phyloP scores from a whole-genome alignment of 1,139 yeast species.

The Geotrichum bryndzae region DNA sequence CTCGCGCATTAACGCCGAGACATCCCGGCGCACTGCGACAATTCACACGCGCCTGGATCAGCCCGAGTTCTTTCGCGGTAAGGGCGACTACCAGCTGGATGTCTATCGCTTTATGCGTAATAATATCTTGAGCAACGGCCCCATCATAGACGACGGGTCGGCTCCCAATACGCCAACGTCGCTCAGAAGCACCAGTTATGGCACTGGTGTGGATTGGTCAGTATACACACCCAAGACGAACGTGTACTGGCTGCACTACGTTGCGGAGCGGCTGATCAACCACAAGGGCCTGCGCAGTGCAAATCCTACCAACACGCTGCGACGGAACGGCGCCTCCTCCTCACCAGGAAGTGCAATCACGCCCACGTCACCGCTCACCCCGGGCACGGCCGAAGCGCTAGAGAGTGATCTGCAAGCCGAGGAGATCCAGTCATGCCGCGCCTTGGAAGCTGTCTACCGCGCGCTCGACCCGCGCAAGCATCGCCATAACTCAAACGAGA shows the following conservation, averaged over 20 bases:
- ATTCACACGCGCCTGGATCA: conserved; percentile 40
- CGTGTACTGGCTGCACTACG: conserved; percentile 46
- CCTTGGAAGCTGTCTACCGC: conserved; percentile 29
- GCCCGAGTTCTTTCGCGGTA: conserved; percentile 47
- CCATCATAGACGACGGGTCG: not conserved
- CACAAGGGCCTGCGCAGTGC: conserved; percentile 31
- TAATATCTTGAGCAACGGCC: conserved; percentile 19
- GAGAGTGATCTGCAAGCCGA: conserved; percentile 17
- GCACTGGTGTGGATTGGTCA: conserved; percentile 39
- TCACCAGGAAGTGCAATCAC: conserved; percentile 2
- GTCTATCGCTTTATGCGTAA: conserved; percentile 45
- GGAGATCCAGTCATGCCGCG: conserved; percentile 27
- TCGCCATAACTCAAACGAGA: not conserved
- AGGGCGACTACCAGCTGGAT: conserved; percentile 49
- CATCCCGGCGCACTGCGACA: conserved; percentile 17
- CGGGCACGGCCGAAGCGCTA: conserved; percentile 2
- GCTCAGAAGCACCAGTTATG: not conserved
- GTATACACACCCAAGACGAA: conserved; percentile 41
- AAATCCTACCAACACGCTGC: conserved; percentile 25
- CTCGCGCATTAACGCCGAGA: conserved; percentile 41
- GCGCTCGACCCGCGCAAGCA: conserved; percentile 36
- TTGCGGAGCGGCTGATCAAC: conserved; percentile 40
- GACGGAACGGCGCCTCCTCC: conserved; percentile 22
- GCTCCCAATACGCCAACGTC: conserved; percentile 4
- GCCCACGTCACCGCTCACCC: conserved; percentile 24